Conservation (phyloP, 2,329 filamentous ascomycete species). For the Amylocarpus encephaloides region DNA sequence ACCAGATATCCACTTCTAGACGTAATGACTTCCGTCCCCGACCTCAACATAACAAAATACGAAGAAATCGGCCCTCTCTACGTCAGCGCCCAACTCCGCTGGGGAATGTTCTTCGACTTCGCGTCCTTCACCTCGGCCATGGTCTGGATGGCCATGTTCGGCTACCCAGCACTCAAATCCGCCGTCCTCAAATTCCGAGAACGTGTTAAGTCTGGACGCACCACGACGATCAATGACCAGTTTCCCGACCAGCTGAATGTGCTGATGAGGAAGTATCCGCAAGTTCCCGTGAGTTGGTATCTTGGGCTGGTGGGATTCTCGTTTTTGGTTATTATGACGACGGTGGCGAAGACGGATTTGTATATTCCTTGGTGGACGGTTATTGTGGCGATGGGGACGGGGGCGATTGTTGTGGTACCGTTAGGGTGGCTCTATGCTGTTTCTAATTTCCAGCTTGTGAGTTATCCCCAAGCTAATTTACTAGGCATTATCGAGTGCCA, state of each 20-base stretch:
- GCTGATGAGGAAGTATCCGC: conserved; percentile 49
- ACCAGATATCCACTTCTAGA: conserved; percentile 32
- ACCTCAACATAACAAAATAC: conserved; percentile 37
- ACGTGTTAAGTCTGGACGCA: conserved; percentile 29
- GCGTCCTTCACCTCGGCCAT: conserved; percentile 52
- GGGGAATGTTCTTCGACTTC: conserved; percentile 55
- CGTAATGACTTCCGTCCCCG: conserved; percentile 32
- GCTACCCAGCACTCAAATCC: conserved; percentile 41
- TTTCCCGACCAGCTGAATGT: conserved; percentile 55
- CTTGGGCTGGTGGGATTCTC: conserved; percentile 42
- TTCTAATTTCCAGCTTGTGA: conserved; percentile 44
- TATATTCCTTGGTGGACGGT: conserved; percentile 56
- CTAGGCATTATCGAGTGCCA: no score
- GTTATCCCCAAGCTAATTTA: no score
- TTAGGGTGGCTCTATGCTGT: conserved; percentile 54
- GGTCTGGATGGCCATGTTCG: conserved; percentile 53
- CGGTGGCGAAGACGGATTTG: conserved; percentile 44
- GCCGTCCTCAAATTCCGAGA: conserved; percentile 40
- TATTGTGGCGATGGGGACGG: conserved; percentile 49
- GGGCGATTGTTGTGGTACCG: conserved; percentile 49
- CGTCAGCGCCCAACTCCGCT: conserved; percentile 50
- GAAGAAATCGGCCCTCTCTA: conserved; percentile 48
- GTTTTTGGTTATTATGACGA: conserved; percentile 44
- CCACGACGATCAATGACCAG: conserved; percentile 44
- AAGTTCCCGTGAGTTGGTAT: conserved; percentile 56